Evolutionary conservation across 2,329 filamentous ascomycete species (phyloP), one percentile per base, ranked within the genome.

Genomic region (Calonectria pseudoreteaudii): DNA sequence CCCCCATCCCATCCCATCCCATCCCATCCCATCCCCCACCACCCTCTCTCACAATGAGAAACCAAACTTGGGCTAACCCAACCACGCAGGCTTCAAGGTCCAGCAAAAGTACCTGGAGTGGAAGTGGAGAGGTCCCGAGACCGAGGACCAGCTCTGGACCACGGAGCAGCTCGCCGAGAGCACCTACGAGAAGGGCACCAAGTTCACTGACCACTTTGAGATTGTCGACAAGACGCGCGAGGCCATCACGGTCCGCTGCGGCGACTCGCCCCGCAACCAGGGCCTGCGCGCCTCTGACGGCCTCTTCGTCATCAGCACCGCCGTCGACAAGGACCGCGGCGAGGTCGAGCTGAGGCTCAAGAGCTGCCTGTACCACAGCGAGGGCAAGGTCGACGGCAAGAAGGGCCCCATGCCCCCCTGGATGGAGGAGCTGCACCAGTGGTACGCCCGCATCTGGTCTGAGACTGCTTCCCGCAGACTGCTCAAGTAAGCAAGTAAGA

Each of bases 151-250:
- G 75, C 88, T 94, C 1, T 94, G 93, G 92, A 87, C 88, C 3
- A 85, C 82, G 4, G 83, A 87, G 14, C 87, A 92, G 66, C 88
- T 94, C 2, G 82, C 86, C 8, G 78, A 83, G n/a, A 91, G 87
- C 71, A 86, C 77, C 13, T 94, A 94, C 80, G 88, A 91, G 26
- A 86, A 88, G 49, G 93, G 93, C 41, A 93, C 93, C 1, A 81
- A 87, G 50, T 89, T 94, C 71, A 93, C 91, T 4, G 92, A 94
- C 81, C 93, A 94, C 82, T 94, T 94, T 80, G 91, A 94, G 82
- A 92, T 94, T 0, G 85, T 94, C 1, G 90, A 92, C 68, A 93
- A 93, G 84, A 92, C 90, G 0, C 85, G 89, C 0, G 87, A 87
- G 9, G 86, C 88, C 14, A 92, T 94, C 73, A 87, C 91, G 0